These are phyloP conservation scores for Asterophora lycoperdoides DNA, from an alignment of 768 basidiomycete genomes.

Conservation along the genomic window DNA sequence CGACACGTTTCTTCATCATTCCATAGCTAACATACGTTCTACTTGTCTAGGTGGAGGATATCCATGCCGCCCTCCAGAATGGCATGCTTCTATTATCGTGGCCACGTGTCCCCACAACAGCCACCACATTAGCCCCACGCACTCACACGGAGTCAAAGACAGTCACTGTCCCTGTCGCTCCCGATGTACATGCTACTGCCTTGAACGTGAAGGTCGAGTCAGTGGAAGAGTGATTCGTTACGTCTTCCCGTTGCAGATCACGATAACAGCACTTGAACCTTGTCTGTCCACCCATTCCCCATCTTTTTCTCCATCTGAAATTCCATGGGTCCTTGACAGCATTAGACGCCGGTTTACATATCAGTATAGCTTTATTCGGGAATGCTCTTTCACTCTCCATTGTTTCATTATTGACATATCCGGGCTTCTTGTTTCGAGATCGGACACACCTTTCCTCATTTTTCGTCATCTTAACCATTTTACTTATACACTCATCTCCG, in stretches of 20 bases:
- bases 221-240: slow-evolving; percentile 5
- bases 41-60: slow-evolving; percentile 7
- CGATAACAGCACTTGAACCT: too few species aligned
- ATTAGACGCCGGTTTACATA: background rate
- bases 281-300: background rate
- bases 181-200: background rate
- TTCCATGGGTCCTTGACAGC: background rate
- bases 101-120: background rate
- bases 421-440: background rate
- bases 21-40: background rate
- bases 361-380: background rate
- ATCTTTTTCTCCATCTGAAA: background rate
- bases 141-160: background rate
- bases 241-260: background rate
- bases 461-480: background rate
- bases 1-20: too few species aligned
- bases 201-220: slow-evolving; percentile 12
- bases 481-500: background rate
- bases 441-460: background rate
- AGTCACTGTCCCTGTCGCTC: slow-evolving; percentile 2
- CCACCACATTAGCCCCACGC: background rate
- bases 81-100: slow-evolving; percentile 16
- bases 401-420: background rate
- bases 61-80: slow-evolving; percentile 7
- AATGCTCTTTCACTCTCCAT: background rate